Evolutionary conservation across 257 asterid genomes (phyloP).

Genomic region (Coffea canephora): DNA sequence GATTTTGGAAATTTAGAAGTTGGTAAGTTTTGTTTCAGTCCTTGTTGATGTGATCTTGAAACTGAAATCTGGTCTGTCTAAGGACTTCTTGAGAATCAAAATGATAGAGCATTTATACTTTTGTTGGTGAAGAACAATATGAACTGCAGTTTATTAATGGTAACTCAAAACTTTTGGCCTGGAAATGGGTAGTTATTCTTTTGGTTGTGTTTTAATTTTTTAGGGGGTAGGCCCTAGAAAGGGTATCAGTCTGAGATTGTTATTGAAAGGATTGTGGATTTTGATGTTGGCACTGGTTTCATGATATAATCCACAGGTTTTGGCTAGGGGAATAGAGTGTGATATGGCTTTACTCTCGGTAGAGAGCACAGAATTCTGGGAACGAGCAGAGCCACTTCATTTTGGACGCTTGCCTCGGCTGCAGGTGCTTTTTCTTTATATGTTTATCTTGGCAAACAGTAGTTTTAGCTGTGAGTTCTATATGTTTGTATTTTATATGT

Average conservation of each 20-base stretch:
- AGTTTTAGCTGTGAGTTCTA: constrained; percentile 7
- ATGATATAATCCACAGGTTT: constrained; percentile 42
- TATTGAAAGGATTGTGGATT: background rate
- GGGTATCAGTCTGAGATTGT: background rate
- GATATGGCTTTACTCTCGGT: constrained; percentile 88
- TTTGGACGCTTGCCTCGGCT: constrained; percentile 73
- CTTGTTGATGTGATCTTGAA: background rate
- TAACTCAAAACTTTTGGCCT: constrained; percentile 1
- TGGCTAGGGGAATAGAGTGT: constrained; percentile 88
- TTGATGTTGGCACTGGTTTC: background rate
- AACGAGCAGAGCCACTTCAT: constrained; percentile 73
- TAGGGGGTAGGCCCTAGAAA: background rate
- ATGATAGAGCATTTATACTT: background rate
- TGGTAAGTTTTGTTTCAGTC: background rate
- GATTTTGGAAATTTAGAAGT: background rate
- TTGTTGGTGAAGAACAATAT: background rate
- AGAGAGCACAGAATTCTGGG: constrained; percentile 78
- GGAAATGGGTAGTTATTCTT: background rate
- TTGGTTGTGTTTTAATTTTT: background rate
- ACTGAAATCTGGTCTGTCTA: background rate
- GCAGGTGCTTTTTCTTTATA: constrained; percentile 51
- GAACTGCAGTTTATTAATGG: background rate
- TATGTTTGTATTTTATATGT: background rate
- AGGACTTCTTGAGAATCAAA: background rate
- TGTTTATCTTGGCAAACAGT: constrained; percentile 3